Evolutionary conservation across 2,329 filamentous ascomycete species (phyloP).

Genomic region (Ophiostoma himal-ulmi): DNA sequence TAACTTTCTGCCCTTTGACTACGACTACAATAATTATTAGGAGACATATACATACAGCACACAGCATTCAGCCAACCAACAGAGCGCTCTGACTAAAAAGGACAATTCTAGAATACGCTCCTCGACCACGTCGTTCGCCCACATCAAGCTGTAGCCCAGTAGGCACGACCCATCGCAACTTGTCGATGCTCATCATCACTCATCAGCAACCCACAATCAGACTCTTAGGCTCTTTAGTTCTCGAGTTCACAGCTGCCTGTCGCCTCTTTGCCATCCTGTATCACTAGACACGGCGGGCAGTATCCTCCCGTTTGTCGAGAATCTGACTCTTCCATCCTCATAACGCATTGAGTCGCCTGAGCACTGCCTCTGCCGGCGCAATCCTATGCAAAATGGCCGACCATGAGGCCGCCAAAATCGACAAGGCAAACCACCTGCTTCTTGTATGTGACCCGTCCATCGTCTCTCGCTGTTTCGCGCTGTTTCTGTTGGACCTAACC

Average conservation of each 20-base stretch:
- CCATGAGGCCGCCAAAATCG: conserved; percentile 59
- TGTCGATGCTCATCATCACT: not conserved
- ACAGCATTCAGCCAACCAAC: not conserved
- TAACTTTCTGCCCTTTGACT: not conserved
- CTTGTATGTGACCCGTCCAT: conserved; percentile 48
- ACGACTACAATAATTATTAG: not conserved
- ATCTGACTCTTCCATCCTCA: not conserved
- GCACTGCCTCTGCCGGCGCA: not conserved
- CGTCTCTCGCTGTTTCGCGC: not conserved
- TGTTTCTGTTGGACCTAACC: not conserved
- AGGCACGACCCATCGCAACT: not conserved
- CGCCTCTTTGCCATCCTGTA: not conserved
- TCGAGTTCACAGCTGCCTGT: not conserved
- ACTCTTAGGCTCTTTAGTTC: not conserved
- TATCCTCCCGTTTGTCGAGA: not conserved
- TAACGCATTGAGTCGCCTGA: not conserved
- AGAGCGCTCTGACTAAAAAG: not conserved
- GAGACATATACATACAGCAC: not conserved
- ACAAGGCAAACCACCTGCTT: conserved; percentile 68
- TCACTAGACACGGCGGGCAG: not conserved
- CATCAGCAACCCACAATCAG: not conserved
- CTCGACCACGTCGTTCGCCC: not conserved
- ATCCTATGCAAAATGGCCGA: conserved; percentile 48
- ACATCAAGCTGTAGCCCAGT: not conserved
- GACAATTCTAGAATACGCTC: not conserved